Evolutionary conservation across 345 rosid species (phyloP).

Genomic region (Passiflora organensis): DNA sequence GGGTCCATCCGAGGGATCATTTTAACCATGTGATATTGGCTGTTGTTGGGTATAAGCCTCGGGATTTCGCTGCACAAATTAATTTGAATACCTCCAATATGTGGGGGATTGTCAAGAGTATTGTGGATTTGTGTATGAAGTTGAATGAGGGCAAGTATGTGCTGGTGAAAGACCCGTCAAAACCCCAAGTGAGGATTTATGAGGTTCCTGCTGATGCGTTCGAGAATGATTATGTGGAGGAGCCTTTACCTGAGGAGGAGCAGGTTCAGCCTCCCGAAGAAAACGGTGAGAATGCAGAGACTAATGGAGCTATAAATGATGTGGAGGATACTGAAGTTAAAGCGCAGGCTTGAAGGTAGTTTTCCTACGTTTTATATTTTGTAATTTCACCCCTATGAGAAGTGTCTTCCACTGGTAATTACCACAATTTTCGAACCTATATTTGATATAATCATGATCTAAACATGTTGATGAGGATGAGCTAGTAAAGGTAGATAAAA

Average conservation of each 20-base stretch:
- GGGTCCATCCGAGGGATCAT: slow-evolving; percentile 98
- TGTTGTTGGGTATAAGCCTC: slow-evolving; percentile 83
- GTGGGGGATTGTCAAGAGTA: slow-evolving; percentile 98
- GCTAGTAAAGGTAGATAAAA: no score
- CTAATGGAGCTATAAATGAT: slow-evolving; percentile 37
- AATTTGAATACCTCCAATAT: slow-evolving; percentile 79
- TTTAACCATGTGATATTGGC: slow-evolving; percentile 90
- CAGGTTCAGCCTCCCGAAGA: slow-evolving; percentile 75
- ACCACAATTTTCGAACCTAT: no score
- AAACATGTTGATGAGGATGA: no score
- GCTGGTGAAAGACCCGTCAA: slow-evolving; percentile 84
- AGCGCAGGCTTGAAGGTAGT: slow-evolving; percentile 46
- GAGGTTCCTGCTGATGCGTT: slow-evolving; percentile 97
- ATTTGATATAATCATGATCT: no score
- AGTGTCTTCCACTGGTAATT: no score
- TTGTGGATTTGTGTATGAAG: slow-evolving; percentile 92
- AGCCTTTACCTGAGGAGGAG: slow-evolving; percentile 84
- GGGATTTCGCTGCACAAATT: slow-evolving; percentile 83
- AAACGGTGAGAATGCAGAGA: slow-evolving; percentile 50
- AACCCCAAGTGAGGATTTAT: slow-evolving; percentile 90
- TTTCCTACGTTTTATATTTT: neutral
- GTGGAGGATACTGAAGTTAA: slow-evolving; percentile 48
- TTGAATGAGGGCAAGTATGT: slow-evolving; percentile 91
- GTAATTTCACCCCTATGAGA: no score
- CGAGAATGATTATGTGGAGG: slow-evolving; percentile 94